Conservation (phyloP, 2,329 filamentous ascomycete species). For the Phyllosticta ampelicida region DNA sequence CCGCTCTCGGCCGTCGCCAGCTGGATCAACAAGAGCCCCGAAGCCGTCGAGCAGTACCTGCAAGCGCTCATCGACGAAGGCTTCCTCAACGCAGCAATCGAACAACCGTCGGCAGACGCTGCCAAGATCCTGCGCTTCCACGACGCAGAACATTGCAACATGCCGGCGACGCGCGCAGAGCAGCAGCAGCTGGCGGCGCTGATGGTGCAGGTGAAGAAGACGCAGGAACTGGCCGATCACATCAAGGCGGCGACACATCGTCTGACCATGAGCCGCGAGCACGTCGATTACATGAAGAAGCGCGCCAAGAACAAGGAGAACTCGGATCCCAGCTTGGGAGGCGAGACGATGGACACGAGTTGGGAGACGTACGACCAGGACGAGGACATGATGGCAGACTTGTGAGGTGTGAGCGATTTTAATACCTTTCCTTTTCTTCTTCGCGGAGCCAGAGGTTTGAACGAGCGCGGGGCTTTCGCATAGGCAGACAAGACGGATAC, state of each 20-base stretch:
- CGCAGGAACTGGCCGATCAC: constrained; percentile 40
- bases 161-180: constrained; percentile 28
- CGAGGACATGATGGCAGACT: constrained; percentile 30
- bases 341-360: constrained; percentile 26
- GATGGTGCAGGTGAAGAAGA: constrained; percentile 38
- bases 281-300: constrained; percentile 43
- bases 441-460: neutral
- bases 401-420: constrained; percentile 17
- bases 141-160: constrained; percentile 23
- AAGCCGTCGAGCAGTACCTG: constrained; percentile 43
- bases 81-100: constrained; percentile 41
- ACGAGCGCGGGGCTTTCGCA: neutral
- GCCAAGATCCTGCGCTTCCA: constrained; percentile 45
- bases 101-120: constrained; percentile 29
- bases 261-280: constrained; percentile 48
- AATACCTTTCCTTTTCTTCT: neutral
- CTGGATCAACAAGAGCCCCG: constrained; percentile 39
- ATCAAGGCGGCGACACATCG: constrained; percentile 45
- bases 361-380: constrained; percentile 27
- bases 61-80: constrained; percentile 41
- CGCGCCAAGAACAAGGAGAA: constrained; percentile 32
- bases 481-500: too few species aligned
- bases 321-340: constrained; percentile 17
- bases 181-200: constrained; percentile 35
- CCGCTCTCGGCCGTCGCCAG: constrained; percentile 44